Conservation (phyloP, 2,329 filamentous ascomycete genomes). For the Aspergillus floridensis region DNA sequence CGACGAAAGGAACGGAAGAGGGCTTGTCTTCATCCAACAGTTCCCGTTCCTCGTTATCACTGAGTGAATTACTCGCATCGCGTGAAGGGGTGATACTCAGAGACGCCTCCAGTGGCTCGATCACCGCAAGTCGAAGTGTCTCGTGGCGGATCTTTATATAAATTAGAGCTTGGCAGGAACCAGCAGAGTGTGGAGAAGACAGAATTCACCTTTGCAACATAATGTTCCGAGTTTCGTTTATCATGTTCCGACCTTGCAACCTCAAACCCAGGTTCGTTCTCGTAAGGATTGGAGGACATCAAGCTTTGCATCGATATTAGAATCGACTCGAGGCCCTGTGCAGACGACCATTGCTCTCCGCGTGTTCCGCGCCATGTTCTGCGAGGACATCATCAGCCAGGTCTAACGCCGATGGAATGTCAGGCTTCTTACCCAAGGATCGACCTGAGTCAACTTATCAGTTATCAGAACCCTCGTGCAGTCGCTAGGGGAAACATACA, state of each 20-base stretch:
- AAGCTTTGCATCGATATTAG: slow-evolving; percentile 94
- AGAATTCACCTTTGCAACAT: slow-evolving; percentile 68
- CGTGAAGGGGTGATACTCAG: slow-evolving; percentile 62
- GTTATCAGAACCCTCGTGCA: slow-evolving; percentile 16
- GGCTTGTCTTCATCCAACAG: slow-evolving; percentile 50
- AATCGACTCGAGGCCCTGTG: slow-evolving; percentile 91
- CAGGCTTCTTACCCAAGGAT: slow-evolving; percentile 68
- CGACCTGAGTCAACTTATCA: slow-evolving; percentile 55
- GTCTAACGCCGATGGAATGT: not conserved
- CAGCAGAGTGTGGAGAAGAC: slow-evolving; percentile 13
- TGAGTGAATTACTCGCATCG: slow-evolving; percentile 33
- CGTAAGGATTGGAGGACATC: slow-evolving; percentile 90
- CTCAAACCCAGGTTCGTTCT: slow-evolving; percentile 94
- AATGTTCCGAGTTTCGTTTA: slow-evolving; percentile 70
- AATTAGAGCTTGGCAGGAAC: not conserved
- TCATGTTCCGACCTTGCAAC: slow-evolving; percentile 66
- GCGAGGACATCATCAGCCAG: slow-evolving; percentile 14
- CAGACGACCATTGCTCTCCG: slow-evolving; percentile 94
- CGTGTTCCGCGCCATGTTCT: slow-evolving; percentile 91
- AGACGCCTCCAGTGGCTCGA: slow-evolving; percentile 78
- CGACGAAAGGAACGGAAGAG: slow-evolving; percentile 78
- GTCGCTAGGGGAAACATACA: slow-evolving; percentile 56
- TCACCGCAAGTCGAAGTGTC: slow-evolving; percentile 78
- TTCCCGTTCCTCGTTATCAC: slow-evolving; percentile 37
- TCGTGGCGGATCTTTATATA: slow-evolving; percentile 79